Evolutionary conservation across 2,329 filamentous ascomycete species (phyloP).

Genomic region (Furcasterigmium sp.): DNA sequence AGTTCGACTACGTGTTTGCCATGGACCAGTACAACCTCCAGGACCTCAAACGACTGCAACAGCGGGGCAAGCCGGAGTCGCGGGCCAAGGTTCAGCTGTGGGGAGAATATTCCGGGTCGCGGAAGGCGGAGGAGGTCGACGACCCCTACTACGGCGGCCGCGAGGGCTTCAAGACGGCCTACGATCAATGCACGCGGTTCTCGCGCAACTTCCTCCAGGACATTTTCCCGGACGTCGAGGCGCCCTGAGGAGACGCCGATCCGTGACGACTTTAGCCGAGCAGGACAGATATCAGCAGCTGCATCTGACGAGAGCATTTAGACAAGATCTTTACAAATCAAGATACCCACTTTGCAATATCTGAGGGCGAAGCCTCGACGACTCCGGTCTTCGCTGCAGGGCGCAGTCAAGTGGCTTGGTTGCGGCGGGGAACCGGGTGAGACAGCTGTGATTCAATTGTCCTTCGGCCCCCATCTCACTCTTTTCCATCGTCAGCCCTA

Average conservation of each 20-base stretch:
- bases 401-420: too few species aligned
- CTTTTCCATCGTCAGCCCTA: not conserved
- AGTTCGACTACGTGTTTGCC: slow-evolving; percentile 89
- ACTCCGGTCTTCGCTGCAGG: too few species aligned
- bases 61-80: slow-evolving; percentile 49
- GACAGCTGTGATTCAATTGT: not conserved
- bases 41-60: slow-evolving; percentile 59
- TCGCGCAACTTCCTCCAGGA: slow-evolving; percentile 69
- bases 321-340: too few species aligned
- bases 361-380: too few species aligned
- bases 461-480: not conserved
- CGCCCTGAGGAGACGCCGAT: not conserved
- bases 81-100: slow-evolving; percentile 73
- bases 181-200: slow-evolving; percentile 75
- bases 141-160: slow-evolving; percentile 92
- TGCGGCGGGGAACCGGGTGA: not conserved
- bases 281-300: too few species aligned
- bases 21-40: slow-evolving; percentile 85
- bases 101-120: slow-evolving; percentile 69
- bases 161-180: slow-evolving; percentile 80
- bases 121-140: slow-evolving; percentile 61
- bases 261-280: not conserved
- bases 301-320: too few species aligned
- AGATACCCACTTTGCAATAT: not conserved
- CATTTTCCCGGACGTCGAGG: slow-evolving; percentile 36